Evolutionary conservation across 1,284 basidiomycete species (phyloP), one percentile per base, ranked within the genome.

Genomic region (Sporisorium sorghi): DNA sequence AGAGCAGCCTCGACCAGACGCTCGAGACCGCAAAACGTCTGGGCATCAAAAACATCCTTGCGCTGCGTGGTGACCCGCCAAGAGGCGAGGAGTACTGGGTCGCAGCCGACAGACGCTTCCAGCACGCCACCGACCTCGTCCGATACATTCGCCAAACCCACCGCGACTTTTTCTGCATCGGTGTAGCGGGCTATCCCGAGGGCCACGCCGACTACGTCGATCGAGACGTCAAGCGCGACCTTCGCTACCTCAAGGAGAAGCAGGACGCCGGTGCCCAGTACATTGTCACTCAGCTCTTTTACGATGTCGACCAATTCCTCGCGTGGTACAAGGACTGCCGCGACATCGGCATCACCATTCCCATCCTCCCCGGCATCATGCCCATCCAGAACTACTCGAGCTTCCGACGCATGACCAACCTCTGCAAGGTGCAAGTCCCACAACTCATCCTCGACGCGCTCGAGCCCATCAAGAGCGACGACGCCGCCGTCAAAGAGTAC

Each of bases 261-360:
- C 90, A 98, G 30, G 92, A 97, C 70, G 94, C 93, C 0, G 97
- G 97, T 5, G 94, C 95, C 1, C 91, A 97, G 73, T 97, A 95
- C 85, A 93, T 99, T 76, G 89, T 99, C 68, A 98, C 97, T 0
- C 97, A 99, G 83, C 88, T 99, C 57, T 99, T 99, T 86, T 99
- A 99, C 86, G 95, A 98, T 79, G 90, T 92, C 35, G 90, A 93
- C 24, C 77, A 54, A 32, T 77, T 82, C 71, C 58, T 77, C 4
- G n/a, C 39, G 5, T 84, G 80, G 73, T 71, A 77, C 56, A 53
- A 59, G 10, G 58, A 56, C 8, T 82, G 79, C 42, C 55, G 79
- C 19, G 48, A 58, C 14, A 58, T 77, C 92, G 96, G 95, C 32
- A 95, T 99, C 82, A 89, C 86, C 1, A 89, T 95, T 14, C 95